Evolutionary conservation across 495 filamentous ascomycete species (phyloP), one percentile per base, ranked within the genome.

Genomic region (Penicillium flavigenum): DNA sequence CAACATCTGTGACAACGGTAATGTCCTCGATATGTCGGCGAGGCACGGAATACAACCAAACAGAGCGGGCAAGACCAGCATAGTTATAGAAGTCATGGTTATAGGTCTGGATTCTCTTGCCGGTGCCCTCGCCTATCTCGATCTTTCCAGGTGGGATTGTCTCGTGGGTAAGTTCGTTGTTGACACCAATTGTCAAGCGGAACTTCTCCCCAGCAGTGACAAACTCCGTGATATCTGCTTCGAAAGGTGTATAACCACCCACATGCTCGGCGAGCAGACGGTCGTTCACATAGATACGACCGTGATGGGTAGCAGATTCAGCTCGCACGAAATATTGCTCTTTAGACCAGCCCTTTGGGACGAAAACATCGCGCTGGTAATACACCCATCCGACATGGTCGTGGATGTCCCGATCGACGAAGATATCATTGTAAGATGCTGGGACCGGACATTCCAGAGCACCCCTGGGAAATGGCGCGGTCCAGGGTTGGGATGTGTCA

Each of bases 61-160:
- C 17, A 9, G 51, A 54, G 3, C 51, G 26, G 9, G 51, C 51
- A 32, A 54, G 27, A 54, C 51, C 51, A 26, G 51, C 51, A 45
- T 54, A 54, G 19, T 54, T 54, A 29, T 54, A 54, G 16, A 54
- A 54, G 14, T 54, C 51, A 45, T 54, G 51, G 4, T 54, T 29
- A 8, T 54, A 54, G 12, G 51, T 54, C 41, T 54, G 51, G 2
- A n/a, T 24, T 26, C 41, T 45, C 41, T 32, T 45, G 17, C 51
- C 51, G 5, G 41, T 54, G 16, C 11, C 27, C 16, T 54, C n/a
- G 0, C 10, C 27, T 2, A 36, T 14, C 6, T 17, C 11, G 22
- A 54, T 54, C 29, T 54, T 19, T 36, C 51, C 51, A 1, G 51
- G 51, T 11, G 51, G 51, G 14, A 54, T 54, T 0, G 51, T 54